A percentile compares a stretch with the other conserved stretches of the same genome.
phyloP scores from a whole-genome alignment of 768 basidiomycete genomes.

The Russula sp. region DNA sequence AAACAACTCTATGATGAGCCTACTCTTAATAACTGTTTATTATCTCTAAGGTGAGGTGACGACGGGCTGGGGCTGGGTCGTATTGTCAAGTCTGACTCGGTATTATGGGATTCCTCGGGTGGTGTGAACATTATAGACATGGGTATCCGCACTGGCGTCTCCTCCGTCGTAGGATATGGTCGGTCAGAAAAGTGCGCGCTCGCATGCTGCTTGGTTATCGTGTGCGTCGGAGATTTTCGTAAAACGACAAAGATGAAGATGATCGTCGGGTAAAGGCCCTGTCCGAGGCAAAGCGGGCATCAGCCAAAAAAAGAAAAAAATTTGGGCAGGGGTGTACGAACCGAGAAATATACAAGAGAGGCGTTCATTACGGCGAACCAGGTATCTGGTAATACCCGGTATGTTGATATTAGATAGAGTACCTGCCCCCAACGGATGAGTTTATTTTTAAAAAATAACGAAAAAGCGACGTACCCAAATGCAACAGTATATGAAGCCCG shows the following conservation, averaged over 20 bases:
- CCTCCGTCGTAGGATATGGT: background rate
- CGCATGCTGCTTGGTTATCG: slow-evolving; percentile 2
- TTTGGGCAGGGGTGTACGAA: background rate
- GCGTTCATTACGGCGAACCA: slow-evolving; percentile 22
- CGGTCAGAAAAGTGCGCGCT: background rate
- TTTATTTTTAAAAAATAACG: background rate
- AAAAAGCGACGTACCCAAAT: slow-evolving; percentile 10
- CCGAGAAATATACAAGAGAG: slow-evolving; percentile 15
- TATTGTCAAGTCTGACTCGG: slow-evolving; percentile 8
- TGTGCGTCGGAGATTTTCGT: slow-evolving; percentile 16
- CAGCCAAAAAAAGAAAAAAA: background rate
- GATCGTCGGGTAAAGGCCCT: slow-evolving; percentile 20
- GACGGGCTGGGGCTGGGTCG: background rate
- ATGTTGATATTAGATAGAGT: slow-evolving; percentile 17
- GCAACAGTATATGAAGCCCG: slow-evolving; percentile 21
- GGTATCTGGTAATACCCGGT: slow-evolving; percentile 8
- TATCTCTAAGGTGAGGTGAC: background rate
- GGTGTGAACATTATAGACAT: background rate
- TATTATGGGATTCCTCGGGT: background rate
- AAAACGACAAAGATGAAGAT: slow-evolving; percentile 20
- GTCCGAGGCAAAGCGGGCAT: background rate
- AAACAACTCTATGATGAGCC: background rate
- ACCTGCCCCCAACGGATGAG: slow-evolving; percentile 3
- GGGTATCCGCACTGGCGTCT: slow-evolving; percentile 8
- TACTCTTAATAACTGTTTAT: slow-evolving; percentile 2